phyloP scores from a whole-genome alignment of 2,329 filamentous ascomycete genomes.

The Coniochaeta sp. region DNA sequence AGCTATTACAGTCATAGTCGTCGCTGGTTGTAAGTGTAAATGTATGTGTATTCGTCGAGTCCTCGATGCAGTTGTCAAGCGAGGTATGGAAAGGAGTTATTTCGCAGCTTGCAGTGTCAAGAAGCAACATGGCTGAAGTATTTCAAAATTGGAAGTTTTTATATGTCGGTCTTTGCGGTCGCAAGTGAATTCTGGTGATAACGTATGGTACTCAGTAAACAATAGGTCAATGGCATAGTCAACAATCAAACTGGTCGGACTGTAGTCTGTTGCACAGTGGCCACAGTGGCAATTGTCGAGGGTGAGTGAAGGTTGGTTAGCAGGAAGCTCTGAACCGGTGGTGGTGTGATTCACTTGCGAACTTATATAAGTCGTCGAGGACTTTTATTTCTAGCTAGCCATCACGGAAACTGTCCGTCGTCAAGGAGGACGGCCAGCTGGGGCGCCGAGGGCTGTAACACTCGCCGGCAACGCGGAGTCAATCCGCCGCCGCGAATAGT shows the following conservation, averaged over 20 bases:
- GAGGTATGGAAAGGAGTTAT: neutral
- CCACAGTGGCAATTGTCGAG: neutral
- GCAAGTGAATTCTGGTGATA: neutral
- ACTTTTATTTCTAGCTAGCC: neutral
- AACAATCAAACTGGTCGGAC: neutral
- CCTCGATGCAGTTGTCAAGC: neutral
- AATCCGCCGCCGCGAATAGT: neutral
- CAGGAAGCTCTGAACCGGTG: neutral
- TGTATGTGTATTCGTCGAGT: neutral
- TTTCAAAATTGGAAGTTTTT: neutral
- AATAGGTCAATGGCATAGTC: neutral
- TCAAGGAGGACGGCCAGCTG: neutral
- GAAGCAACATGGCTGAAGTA: neutral
- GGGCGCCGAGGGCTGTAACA: neutral
- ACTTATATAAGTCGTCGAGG: neutral
- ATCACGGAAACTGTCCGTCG: neutral
- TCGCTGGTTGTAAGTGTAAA: neutral
- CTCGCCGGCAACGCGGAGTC: neutral
- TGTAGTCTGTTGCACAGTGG: neutral
- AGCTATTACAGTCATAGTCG: neutral
- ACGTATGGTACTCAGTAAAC: neutral
- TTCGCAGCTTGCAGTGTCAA: neutral
- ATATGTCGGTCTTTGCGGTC: neutral
- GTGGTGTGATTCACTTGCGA: neutral
- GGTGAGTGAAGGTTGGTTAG: neutral